Evolutionary conservation across 768 basidiomycete species (phyloP).

Genomic region (Tricholoma flavovirens): DNA sequence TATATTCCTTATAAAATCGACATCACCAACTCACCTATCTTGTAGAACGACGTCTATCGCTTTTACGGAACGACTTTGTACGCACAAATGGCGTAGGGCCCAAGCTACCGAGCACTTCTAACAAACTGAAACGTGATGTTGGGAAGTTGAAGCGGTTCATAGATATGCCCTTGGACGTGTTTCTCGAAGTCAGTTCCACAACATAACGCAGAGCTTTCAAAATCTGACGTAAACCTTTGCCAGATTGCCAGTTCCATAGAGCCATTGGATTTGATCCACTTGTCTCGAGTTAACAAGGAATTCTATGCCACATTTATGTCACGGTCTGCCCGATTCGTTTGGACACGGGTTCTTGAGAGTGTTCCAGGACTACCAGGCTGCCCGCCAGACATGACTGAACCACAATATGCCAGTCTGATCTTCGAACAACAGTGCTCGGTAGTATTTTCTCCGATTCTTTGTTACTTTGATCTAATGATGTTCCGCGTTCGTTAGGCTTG

Average conservation of each 20-base stretch:
- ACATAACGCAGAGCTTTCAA: neutral
- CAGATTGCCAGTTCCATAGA: conserved; percentile 1
- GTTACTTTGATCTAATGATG: neutral
- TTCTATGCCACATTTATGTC: conserved; percentile 6
- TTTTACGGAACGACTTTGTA: neutral
- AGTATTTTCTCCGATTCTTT: neutral
- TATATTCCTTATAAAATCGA: neutral
- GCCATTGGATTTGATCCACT: conserved; percentile 1
- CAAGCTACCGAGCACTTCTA: neutral
- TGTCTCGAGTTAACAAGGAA: conserved; percentile 1
- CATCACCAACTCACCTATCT: neutral
- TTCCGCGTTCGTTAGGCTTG: neutral
- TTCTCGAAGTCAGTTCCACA: conserved; percentile 19
- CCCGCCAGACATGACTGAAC: conserved; percentile 21
- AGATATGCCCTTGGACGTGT: conserved; percentile 22
- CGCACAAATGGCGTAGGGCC: neutral
- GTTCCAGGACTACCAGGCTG: conserved; percentile 17
- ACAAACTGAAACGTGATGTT: conserved; percentile 15
- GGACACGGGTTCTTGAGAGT: neutral
- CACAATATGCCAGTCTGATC: conserved; percentile 18
- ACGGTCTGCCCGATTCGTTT: conserved; percentile 1
- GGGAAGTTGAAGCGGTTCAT: conserved; percentile 10
- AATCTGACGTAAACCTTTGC: neutral
- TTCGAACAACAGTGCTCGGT: conserved; percentile 18
- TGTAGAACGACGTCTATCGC: neutral